Evolutionary conservation across 2,329 filamentous ascomycete species (phyloP), one percentile per base, ranked within the genome.

Genomic region (Parascedosporium putredinis): DNA sequence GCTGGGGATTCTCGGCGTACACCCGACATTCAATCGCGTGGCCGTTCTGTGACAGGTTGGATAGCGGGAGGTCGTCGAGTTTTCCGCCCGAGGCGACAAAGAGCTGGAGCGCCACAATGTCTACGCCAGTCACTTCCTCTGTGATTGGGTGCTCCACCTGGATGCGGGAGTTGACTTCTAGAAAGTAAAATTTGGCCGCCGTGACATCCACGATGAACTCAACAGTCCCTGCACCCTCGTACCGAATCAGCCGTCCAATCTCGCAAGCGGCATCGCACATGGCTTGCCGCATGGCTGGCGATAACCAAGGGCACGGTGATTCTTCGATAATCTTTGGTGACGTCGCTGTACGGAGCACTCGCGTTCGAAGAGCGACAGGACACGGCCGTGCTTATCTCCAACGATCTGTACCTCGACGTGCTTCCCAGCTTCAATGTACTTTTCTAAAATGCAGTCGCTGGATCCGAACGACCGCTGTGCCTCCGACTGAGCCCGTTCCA

Each of bases 301-400:
- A 4, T 29, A 29, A 16, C 4, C 6, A 36, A 12, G 45, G 29
- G 22, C 45, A 61, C 1, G 65, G 65, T 1, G 57, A 59, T 49
- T 70, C 66, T 51, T 74, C 71, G 6, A 74, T 62, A 5, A 73
- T 63, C 51, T 74, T 74, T 51, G 74, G 70, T 50, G 72, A 64
- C 2, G 59, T 6, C 71, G 58, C 45, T 74, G 70, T 1, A 73
- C 58, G 2, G 66, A 70, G 50, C 71, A 74, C 24, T 74, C 71
- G 5, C 71, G 58, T 36, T 74, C 71, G 44, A 63, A 62, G 2
- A 71, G 52, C 16, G 59, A 60, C 6, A 65, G 52, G 0, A 66
- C 63, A 18, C 62, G 57, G 1, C 70, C 68, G 27, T 62, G 51
- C 23, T 59, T 56, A 55, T 73, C 65, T 3, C 70, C 69, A 4